phyloP scores from a whole-genome alignment of 208 protist species.

The Crithidia sp. region DNA sequence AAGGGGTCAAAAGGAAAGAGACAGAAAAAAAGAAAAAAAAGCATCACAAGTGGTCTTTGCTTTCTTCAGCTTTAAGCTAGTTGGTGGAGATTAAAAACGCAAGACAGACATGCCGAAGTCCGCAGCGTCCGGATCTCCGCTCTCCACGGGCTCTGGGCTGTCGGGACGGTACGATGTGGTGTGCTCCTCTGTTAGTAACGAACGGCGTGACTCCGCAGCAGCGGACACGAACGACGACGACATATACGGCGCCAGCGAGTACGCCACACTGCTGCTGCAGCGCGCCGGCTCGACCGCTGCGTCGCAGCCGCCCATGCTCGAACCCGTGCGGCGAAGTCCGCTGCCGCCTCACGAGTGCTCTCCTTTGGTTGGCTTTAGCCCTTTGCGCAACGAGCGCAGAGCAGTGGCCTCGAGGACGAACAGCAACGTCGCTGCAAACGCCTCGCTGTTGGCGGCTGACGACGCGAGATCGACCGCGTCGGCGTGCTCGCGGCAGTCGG shows the following conservation, averaged over 20 bases:
- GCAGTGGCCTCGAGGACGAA: not conserved
- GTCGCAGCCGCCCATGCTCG: constrained; percentile 4
- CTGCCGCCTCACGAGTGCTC: not conserved
- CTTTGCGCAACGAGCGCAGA: not conserved
- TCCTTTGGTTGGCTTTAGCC: not conserved
- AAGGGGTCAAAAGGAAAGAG: not conserved
- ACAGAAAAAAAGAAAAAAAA: not conserved
- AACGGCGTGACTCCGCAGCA: not conserved
- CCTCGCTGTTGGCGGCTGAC: not conserved
- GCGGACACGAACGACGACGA: not conserved
- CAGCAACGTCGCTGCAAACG: not conserved
- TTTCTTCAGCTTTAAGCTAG: not conserved
- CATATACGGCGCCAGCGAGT: not conserved
- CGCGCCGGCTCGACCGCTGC: not conserved
- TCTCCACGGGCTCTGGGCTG: not conserved
- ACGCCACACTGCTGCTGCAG: not conserved
- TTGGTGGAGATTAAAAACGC: not conserved
- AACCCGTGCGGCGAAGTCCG: not conserved
- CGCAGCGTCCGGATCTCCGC: not conserved
- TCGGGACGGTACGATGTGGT: constrained; percentile 6
- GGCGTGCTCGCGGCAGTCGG: not conserved
- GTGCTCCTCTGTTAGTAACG: not conserved
- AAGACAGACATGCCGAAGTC: constrained; percentile 1
- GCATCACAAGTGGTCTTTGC: not conserved
- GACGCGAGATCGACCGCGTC: constrained; percentile 6